phyloP scores from a whole-genome alignment of 2,329 filamentous ascomycete genomes.

The Hypoxylon sp. region DNA sequence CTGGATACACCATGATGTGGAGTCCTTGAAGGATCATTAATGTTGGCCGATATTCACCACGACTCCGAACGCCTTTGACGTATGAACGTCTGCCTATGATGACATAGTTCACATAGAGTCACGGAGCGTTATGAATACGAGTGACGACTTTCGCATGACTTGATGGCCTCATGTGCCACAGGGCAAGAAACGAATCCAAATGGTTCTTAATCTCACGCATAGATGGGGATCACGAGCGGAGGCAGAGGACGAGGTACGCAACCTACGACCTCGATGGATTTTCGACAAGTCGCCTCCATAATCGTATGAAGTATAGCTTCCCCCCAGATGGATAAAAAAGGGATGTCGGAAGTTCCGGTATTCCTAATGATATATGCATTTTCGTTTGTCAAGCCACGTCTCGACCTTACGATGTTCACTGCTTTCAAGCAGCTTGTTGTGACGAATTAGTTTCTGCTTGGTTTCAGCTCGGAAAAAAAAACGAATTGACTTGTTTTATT shows the following conservation, averaged over 20 bases:
- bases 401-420: conserved; percentile 36
- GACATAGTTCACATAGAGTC: conserved; percentile 51
- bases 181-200: conserved; percentile 33
- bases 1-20: conserved; percentile 48
- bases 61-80: conserved; percentile 38
- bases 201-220: conserved; percentile 37
- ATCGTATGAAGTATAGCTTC: conserved; percentile 27
- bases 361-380: conserved; percentile 44
- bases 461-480: conserved; percentile 32
- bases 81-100: conserved; percentile 44
- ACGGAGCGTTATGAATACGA: conserved; percentile 54
- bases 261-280: conserved; percentile 32
- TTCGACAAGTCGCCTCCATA: conserved; percentile 27
- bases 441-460: conserved; percentile 37
- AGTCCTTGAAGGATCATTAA: conserved; percentile 35
- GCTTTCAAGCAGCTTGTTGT: conserved; percentile 31
- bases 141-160: conserved; percentile 50
- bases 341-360: conserved; percentile 14
- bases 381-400: conserved; percentile 42
- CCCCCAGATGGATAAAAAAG: conserved; percentile 25
- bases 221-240: conserved; percentile 35
- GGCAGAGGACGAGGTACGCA: conserved; percentile 34
- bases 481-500: conserved; percentile 32
- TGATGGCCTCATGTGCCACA: conserved; percentile 21
- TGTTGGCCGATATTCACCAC: conserved; percentile 29